phyloP scores from a whole-genome alignment of 371 early-diverging fungal genomes.

The Mucor piriformis region DNA sequence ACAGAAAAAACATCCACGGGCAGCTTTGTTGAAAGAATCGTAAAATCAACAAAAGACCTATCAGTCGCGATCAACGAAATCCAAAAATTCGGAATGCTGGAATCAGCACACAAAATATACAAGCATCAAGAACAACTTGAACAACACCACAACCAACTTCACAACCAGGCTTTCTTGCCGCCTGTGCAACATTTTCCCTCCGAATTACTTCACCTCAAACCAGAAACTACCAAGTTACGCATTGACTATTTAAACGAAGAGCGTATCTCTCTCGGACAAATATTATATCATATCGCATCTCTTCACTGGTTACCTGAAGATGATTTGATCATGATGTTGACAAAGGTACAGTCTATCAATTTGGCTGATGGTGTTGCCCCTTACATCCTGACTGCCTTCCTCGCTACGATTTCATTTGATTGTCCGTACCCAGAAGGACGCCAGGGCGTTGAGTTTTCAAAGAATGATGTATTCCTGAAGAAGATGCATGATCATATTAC shows the following conservation, averaged over 20 bases:
- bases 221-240: conserved; percentile 4
- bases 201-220: background rate
- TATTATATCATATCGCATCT: conserved; percentile 26
- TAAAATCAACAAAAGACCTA: background rate
- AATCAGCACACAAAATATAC: background rate
- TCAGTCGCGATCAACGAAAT: conserved; percentile 22
- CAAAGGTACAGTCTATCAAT: conserved; percentile 7
- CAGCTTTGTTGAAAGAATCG: background rate
- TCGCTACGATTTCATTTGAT: conserved; percentile 21
- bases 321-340: conserved; percentile 17
- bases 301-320: conserved; percentile 20
- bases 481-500: conserved; percentile 16
- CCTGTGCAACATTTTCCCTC: background rate
- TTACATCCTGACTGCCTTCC: conserved; percentile 18
- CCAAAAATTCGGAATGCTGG: conserved; percentile 7
- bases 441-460: background rate
- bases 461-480: conserved; percentile 7
- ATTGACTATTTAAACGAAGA: conserved; percentile 24
- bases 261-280: conserved; percentile 19
- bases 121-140: conserved; percentile 13
- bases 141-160: background rate
- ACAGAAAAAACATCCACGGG: background rate
- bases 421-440: background rate
- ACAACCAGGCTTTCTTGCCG: background rate
- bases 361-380: conserved; percentile 19